Evolutionary conservation across 140 eudicot genomes (phyloP), one percentile per base, ranked within the genome.

Genomic region (Oenanthe javanica): DNA sequence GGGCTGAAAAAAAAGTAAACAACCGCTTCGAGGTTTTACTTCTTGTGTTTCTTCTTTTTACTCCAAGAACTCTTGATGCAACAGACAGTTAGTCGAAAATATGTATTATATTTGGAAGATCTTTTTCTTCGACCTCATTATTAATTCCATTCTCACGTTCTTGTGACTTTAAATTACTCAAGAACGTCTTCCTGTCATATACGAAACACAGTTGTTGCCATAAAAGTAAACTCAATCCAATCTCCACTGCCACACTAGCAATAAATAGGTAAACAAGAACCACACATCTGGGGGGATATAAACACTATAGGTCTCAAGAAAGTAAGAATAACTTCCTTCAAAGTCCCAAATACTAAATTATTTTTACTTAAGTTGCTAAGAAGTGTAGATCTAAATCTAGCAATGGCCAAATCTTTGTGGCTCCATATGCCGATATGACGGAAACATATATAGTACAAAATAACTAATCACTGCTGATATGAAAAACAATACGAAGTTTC

Each of bases 231-330:
- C 84, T 82, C 76, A 95, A 82, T 64, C 97, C 99, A 79, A 89
- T 86, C 87, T 80, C 90, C 83, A 95, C 89, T 5, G 99, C 88
- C 55, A 95, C 46, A 66, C 97, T 92, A 47, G 97, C 92, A 19
- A 95, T 87, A 51, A 88, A 92, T 6, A 95, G 89, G 90, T 95
- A 95, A 72, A 88, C 81, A 52, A 95, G 95, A 82, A 95, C 86
- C 80, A 92, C 87, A 66, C 97, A 92, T 87, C 97, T 88, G 4
- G 87, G 50, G 14, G 97, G 36, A 82, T 48, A 92, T 43, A 51
- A 88, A 90, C 76, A 84, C 78, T 15, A 90, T 85, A 15, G 97
- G 88, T 49, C 87, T 92, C 79, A 92, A 79, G 72, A 95, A 88
- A 27, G 96, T 82, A 42, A 89, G 25, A 1, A 82, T 51, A 7